Evolutionary conservation across 176 grass and related monocot species (phyloP), one percentile per base, ranked within the genome.

Genomic region (Musa schizocarpa): DNA sequence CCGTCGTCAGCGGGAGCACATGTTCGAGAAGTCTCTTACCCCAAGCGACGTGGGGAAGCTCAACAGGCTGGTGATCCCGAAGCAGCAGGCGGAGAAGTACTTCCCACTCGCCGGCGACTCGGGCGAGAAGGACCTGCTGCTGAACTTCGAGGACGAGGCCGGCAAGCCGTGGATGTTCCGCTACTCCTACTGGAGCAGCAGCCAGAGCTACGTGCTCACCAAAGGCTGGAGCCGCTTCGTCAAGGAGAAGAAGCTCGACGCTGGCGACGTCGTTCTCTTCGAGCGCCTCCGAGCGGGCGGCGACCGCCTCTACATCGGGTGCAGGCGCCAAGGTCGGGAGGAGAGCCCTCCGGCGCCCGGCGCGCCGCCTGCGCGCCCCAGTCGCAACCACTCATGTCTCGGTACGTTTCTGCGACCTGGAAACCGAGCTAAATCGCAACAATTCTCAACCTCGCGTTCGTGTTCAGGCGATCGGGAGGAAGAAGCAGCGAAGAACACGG

Each of bases 191-290:
- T 98, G 95, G 95, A 90, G 86, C 74, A 98, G 95, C 74, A 98
- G 95, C 82, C 95, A 98, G 86, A 98, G 95, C 86, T 98, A 98
- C 76, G 95, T 98, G 56, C 85, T 98, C 50, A 98, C 95, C 64
- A 98, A 93, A 71, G 95, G 95, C 0, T 98, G 95, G 95, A 98
- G 95, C 84, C 88, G 86, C 11, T 96, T 92, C 81, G 93, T 96
- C 57, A 63, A 91, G 83, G 93, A 96, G 85, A 96, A 96, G 83
- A 76, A 80, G 1, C 87, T 96, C 70, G 78, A 80, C n/a, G 89
- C 92, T n/a, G 89, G 92, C 16, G 89, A 96, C 79, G 50, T 72
- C 2, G 70, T 72, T n/a, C 50, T 53, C 70, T 72, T 72, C 7
- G 67, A 49, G 29, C 67, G 67, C 16, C 4, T 43, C 34, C 4